These are phyloP conservation scores for Xylaria sp. DNA, from an alignment of 2,329 filamentous ascomycete species.

Conservation along the genomic window DNA sequence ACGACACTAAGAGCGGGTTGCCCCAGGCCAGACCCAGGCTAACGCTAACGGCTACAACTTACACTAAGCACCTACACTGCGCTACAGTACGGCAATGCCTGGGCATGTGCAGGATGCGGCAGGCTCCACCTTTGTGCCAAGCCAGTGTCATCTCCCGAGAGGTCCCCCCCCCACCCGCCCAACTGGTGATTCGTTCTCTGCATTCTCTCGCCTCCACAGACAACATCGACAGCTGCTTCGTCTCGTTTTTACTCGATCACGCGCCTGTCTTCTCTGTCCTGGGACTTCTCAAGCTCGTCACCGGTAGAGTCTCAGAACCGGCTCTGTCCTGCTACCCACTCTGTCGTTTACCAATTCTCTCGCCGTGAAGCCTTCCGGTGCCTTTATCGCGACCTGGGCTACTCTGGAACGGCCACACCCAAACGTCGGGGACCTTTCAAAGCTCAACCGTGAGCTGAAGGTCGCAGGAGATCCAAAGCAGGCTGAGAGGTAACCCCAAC, in stretches of 20 bases:
- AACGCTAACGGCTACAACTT: constrained; percentile 3
- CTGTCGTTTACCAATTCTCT: neutral
- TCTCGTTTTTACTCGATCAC: constrained; percentile 27
- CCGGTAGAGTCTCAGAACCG: neutral
- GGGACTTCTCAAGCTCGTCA: constrained; percentile 3
- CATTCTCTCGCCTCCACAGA: constrained; percentile 18
- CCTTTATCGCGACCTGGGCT: constrained; percentile 7
- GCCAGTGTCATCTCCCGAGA: constrained; percentile 19
- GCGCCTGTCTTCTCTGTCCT: constrained; percentile 17
- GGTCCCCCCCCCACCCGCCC: neutral
- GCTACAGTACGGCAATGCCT: neutral
- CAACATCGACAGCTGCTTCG: constrained; percentile 20
- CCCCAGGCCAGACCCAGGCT: neutral
- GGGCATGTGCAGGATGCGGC: constrained; percentile 7
- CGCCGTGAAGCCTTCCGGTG: neutral
- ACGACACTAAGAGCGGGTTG: constrained; percentile 1
- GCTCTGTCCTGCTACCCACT: neutral
- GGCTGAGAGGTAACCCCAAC: constrained; percentile 33
- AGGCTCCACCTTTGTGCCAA: constrained; percentile 21
- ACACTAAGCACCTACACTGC: neutral
- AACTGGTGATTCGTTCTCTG: constrained; percentile 19
- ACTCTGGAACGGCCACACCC: neutral
- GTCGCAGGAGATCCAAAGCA: constrained; percentile 23
- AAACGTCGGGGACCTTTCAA: constrained; percentile 2
- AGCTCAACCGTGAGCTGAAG: constrained; percentile 15